Evolutionary conservation across 1,284 basidiomycete species (phyloP).

Genomic region (Heliocybe sulcata): DNA sequence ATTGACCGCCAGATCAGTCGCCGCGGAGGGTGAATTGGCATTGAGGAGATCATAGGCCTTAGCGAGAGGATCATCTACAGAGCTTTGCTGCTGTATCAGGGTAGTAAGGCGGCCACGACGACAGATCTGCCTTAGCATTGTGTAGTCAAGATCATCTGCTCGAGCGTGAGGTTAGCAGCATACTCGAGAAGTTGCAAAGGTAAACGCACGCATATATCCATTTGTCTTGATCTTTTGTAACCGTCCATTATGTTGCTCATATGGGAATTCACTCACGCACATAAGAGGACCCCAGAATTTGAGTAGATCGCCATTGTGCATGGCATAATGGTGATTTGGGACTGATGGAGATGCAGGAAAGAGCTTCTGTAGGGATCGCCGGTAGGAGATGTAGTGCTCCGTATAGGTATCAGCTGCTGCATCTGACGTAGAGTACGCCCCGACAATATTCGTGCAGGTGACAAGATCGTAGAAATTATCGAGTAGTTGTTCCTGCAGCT

Average conservation of each 20-base stretch:
- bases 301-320: constrained; percentile 22
- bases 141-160: constrained; percentile 15
- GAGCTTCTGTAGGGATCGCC: constrained; percentile 13
- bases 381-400: constrained; percentile 19
- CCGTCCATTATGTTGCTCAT: constrained; percentile 24
- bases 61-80: not conserved
- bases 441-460: constrained; percentile 20
- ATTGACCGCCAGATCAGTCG: not conserved
- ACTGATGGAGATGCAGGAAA: constrained; percentile 16
- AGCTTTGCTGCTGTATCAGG: not conserved
- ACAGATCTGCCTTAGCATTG: constrained; percentile 17
- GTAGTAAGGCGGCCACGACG: constrained; percentile 6
- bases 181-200: not conserved
- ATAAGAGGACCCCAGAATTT: constrained; percentile 25
- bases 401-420: constrained; percentile 19
- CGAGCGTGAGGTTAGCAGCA: not conserved
- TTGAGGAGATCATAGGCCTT: not conserved
- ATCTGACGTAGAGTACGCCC: constrained; percentile 18
- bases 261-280: constrained; percentile 20
- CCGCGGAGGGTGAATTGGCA: not conserved
- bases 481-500: constrained; percentile 14
- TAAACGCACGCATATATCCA: constrained; percentile 15
- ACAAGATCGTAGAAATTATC: constrained; percentile 22
- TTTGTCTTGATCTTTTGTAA: constrained; percentile 25
- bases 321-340: constrained; percentile 30